Evolutionary conservation across 2,329 filamentous ascomycete genomes (phyloP), one percentile per base, ranked within the genome.

Genomic region (Rosellinia necatrix): DNA sequence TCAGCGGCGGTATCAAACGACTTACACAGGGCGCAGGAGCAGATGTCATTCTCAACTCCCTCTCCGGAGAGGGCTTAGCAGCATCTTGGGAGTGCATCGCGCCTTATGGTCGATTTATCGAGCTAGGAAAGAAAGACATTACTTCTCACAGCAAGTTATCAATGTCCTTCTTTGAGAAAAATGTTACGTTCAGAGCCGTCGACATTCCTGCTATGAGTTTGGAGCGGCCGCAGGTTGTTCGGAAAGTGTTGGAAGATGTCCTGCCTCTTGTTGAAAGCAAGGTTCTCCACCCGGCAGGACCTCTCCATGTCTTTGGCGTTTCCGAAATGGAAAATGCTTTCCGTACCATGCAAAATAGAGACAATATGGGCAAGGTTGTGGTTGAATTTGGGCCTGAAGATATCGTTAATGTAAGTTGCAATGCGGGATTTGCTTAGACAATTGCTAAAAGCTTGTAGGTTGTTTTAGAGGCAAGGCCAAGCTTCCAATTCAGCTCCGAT

Each of bases 101-200:
- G 3, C 59, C 58, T 4, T 70, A 67, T 44, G 72, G 73, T 1
- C 58, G 67, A 0, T 72, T 75, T 37, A 49, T 75, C 0, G 73
- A 75, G 46, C 67, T 74, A 17, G 71, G 70, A 6, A 68, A 68
- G 37, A 61, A 62, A 1, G 70, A 74, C 44, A 70, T 74, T 29
- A 47, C 59, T 4, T 68, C 70, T 17, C 71, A 74, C 29, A 66
- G 62, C 2, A 60, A 65, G 1, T 62, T 77, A 2, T 68, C 72
- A 6, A 77, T 77, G 73, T 54, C 62, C 1, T 65, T 67, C 0
- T 77, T 77, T 37, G 68, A 68, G 3, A 55, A 44, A 35, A 66
- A 66, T 22, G 59, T 66, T 8, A 56, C 55, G 29, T 67, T 63
- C 30, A 58, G 56, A 1, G 59, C 61, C 2, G 49, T 64, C 3